These are phyloP conservation scores for Ustilago lituana DNA, from an alignment of 1,284 basidiomycete genomes.

Conservation along the genomic window DNA sequence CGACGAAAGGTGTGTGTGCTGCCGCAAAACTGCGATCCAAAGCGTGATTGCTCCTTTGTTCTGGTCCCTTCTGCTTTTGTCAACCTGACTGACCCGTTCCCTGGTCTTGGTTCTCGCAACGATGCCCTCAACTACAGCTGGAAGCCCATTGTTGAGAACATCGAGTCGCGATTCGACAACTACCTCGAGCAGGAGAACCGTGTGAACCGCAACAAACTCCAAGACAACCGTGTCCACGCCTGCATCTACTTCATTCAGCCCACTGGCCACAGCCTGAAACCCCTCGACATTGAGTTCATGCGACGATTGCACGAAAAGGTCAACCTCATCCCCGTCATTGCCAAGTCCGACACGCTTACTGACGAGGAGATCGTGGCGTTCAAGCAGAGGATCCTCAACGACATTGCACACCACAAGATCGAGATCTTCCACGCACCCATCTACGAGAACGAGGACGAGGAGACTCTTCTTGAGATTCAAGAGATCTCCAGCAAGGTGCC, in stretches of 20 bases:
- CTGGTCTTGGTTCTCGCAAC: too few species aligned
- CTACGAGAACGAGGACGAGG: conserved; percentile 64
- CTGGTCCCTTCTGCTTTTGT: too few species aligned
- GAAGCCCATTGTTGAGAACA: conserved; percentile 67
- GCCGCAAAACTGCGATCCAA: not conserved
- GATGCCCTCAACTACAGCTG: conserved; percentile 35
- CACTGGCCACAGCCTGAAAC: conserved; percentile 64
- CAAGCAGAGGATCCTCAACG: conserved; percentile 65
- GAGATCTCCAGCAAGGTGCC: conserved; percentile 65
- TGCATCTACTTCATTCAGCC: conserved; percentile 67
- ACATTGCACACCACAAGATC: conserved; percentile 65
- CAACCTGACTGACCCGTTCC: too few species aligned
- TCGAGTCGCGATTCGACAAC: conserved; percentile 65
- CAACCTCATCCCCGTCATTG: conserved; percentile 66
- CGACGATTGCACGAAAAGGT: conserved; percentile 64
- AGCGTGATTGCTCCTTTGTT: not conserved
- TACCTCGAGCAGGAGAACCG: conserved; percentile 67
- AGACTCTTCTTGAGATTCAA: conserved; percentile 64
- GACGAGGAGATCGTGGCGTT: conserved; percentile 61
- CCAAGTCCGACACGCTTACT: conserved; percentile 66
- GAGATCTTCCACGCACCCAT: conserved; percentile 64
- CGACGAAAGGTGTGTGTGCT: conserved; percentile 52
- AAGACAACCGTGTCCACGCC: conserved; percentile 66
- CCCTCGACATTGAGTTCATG: conserved; percentile 67
- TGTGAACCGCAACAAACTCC: conserved; percentile 63